Evolutionary conservation across 805 yeast species (phyloP), one percentile per base, ranked within the genome.

Genomic region (Barnettozyma sucrosica): DNA sequence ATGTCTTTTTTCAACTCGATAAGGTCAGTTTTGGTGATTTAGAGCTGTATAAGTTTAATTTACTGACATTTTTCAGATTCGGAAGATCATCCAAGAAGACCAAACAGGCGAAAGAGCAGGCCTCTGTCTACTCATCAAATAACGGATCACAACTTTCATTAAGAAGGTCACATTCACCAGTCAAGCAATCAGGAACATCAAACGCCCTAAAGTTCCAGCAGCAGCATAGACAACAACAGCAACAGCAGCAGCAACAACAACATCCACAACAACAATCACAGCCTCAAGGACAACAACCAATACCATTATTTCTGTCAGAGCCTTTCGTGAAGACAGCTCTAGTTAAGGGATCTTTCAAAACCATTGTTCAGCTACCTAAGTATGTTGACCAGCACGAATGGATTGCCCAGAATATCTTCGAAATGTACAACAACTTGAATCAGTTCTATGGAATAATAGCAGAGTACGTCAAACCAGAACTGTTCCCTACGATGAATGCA

Each of bases 361-460:
- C 99, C 1, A 93, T 93, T 54, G 97, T 93, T 1, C 96, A 88
- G 61, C 71, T 89, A 20, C 99, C 99, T 18, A 89, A 88, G 62
- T 92, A 92, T 62, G 97, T 95, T 11, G 98, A 93, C 60, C 75
- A 80, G 50, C 87, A 89, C 47, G 99, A 93, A 65, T 93, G 99
- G 99, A 72, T 93, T 16, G 97, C 98, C 1, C 76, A 93, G 47
- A 93, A 89, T 46, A 81, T 88, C 7, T 90, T 90, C 66, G 99
- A 93, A 66, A 79, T 88, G 55, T 89, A 83, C 69, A 85, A 85
- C 43, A 89, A 88, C 59, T 67, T 93, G 49, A 85, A 86, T 55
- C 93, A 86, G 61, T 89, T 92, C 59, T 89, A 88, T 63, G 95
- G 93, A 1, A 85, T 89, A n/a, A 77, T 93, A 39, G 77, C 89